Evolutionary conservation across 2,329 filamentous ascomycete genomes (phyloP).

Genomic region (Hypoxylon sp.): DNA sequence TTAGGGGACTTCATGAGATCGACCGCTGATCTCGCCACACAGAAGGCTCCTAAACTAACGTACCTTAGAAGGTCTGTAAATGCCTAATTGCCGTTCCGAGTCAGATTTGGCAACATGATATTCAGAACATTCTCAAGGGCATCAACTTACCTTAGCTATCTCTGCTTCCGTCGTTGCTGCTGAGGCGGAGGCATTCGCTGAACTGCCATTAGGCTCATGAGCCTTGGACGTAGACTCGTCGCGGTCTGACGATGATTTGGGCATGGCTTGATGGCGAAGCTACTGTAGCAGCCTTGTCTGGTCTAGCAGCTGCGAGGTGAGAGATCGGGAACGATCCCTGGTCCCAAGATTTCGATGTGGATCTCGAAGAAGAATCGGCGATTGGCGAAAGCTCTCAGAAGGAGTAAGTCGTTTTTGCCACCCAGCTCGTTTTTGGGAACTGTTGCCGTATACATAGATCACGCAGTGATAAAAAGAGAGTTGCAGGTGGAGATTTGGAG

Average conservation of each 20-base stretch:
- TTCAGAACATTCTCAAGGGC: slow-evolving; percentile 2
- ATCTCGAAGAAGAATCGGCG: slow-evolving; percentile 16
- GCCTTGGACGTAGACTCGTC: slow-evolving; percentile 32
- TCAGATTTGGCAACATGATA: slow-evolving; percentile 39
- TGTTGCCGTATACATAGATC: slow-evolving; percentile 6
- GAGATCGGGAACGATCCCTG: slow-evolving; percentile 21
- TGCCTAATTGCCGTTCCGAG: slow-evolving; percentile 49
- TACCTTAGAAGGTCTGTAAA: slow-evolving; percentile 55
- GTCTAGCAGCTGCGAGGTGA: slow-evolving; percentile 15
- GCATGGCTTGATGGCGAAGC: slow-evolving; percentile 42
- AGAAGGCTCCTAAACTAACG: slow-evolving; percentile 26
- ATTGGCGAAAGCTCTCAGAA: slow-evolving; percentile 21
- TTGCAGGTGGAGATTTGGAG: slow-evolving; percentile 6
- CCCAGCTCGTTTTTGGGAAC: slow-evolving; percentile 2
- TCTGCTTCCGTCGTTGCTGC: slow-evolving; percentile 45
- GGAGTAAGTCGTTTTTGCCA: slow-evolving; percentile 18
- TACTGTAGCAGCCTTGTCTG: slow-evolving; percentile 7
- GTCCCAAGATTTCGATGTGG: slow-evolving; percentile 34
- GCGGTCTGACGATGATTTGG: slow-evolving; percentile 42
- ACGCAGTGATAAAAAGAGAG: slow-evolving; percentile 19
- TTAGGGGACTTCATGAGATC: slow-evolving; percentile 34
- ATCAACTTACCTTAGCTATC: slow-evolving; percentile 49
- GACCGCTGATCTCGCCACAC: slow-evolving; percentile 34
- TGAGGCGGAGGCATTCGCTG: slow-evolving; percentile 16
- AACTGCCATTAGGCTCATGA: slow-evolving; percentile 38